Base-by-base conservation (phyloP, 495 filamentous ascomycete genomes). In the Cercophora newfieldiana region DNA sequence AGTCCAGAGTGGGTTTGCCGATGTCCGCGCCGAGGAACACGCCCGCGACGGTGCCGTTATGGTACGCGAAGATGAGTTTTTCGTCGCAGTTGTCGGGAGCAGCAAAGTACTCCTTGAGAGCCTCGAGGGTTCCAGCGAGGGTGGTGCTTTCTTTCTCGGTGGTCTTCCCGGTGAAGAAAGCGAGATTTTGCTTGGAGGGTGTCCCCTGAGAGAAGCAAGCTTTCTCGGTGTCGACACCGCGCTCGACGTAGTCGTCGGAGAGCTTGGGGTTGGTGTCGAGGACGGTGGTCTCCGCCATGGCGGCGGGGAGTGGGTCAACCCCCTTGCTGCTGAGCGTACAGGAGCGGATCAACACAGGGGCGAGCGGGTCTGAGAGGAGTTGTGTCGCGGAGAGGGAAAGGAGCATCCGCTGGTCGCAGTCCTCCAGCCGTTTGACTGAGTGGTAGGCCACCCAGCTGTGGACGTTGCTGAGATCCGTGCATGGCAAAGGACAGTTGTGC, bases 401-500 rank as follows among this genome's bases (percentile, higher is more conserved):
- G 2, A 68, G 57, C 57, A 70, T 59, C n/a, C 65, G 65, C 49
- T 61, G 30, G 12, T 58, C 19, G 53, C 68, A 70, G 18, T 65
- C 54, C 22, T 30, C 16, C 33, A 70, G 68, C 25, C 68, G 61
- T 26, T 65, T 33, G 47, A 68, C 65, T 7, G 61, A 58, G 21
- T 65, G 50, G 44, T 68, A 68, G 22, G 33, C 56, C n/a, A 53
- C 65, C 66, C 68, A 70, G 7, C 18, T 68, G 58, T 70, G 61
- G 4, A 68, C 49, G 31, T 70, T 63, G 26, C 61, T 19, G 19
- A 61, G 53, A 50, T 68, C 68, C 7, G 24, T 44, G 51, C 68
- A 70, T 3, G 66, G 65, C 14, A 68, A 50, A 6, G 66, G 68
- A 24, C 68, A 68, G 51, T 70, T 48, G 49, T 68, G 58, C 22